Percentiles rank a stretch among this genome's conserved stretches.
Evolutionary conservation across 441 rosid genomes (phyloP).

Genomic region (Erodium moschatum): DNA sequence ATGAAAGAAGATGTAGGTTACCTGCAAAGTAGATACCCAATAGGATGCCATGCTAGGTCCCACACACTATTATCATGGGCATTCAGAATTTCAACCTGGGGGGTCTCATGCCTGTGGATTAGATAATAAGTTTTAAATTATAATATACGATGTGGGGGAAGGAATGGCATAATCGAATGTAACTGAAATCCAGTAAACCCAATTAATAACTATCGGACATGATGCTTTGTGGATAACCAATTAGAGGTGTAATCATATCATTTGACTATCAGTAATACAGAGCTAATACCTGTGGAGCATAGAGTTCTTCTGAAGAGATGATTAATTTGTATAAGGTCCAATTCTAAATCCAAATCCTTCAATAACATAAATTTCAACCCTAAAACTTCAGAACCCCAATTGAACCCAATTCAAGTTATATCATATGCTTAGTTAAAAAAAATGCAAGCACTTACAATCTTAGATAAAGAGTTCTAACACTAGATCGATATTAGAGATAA

Average conservation of each 20-base stretch:
- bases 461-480: background rate
- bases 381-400: background rate
- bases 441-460: background rate
- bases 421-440: background rate
- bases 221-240: background rate
- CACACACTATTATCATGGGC: constrained; percentile 94
- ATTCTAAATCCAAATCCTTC: background rate
- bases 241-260: constrained; percentile 5
- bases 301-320: background rate
- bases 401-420: background rate
- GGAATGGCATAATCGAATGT: background rate
- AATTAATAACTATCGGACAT: no score
- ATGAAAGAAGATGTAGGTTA: constrained; percentile 23
- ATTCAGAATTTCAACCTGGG: constrained; percentile 69
- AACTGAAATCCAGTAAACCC: background rate
- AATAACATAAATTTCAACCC: background rate
- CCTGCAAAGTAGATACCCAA: constrained; percentile 98
- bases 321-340: background rate
- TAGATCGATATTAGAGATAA: background rate
- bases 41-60: constrained; percentile 99
- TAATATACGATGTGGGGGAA: constrained; percentile 11
- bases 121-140: constrained; percentile 14
- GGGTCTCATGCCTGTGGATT: constrained; percentile 75
- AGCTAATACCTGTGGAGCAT: background rate
- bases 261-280: background rate